phyloP scores from a whole-genome alignment of 306 rosid genomes.

The Nissolia schottii region DNA sequence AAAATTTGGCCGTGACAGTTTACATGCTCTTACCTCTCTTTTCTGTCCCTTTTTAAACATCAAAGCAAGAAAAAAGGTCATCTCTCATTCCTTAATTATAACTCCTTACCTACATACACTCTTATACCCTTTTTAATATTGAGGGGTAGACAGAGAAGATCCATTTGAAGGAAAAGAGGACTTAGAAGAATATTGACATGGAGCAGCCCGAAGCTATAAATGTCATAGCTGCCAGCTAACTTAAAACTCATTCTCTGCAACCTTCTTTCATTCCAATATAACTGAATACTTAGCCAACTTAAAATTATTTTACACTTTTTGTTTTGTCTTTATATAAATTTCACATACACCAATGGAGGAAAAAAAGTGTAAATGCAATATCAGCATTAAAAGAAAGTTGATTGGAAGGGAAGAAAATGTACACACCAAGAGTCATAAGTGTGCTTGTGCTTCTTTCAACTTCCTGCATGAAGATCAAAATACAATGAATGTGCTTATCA shows the following conservation, averaged over 20 bases:
- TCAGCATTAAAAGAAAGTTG: background rate
- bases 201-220: background rate
- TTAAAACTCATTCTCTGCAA: background rate
- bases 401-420: constrained; percentile 1
- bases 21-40: background rate
- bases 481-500: constrained; percentile 9
- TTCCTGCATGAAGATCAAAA: constrained; percentile 51
- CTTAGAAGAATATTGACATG: background rate
- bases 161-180: background rate
- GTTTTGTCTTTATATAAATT: background rate
- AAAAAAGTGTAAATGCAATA: background rate
- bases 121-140: background rate
- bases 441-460: constrained; percentile 82
- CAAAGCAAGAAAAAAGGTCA: background rate
- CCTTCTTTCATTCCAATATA: background rate
- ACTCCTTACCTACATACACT: background rate
- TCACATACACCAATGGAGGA: background rate
- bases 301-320: background rate
- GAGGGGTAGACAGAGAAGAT: background rate
- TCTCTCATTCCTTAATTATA: background rate
- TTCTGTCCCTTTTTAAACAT: background rate
- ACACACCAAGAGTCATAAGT: constrained; percentile 65
- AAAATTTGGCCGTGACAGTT: background rate
- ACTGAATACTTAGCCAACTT: background rate
- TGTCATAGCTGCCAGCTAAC: background rate